phyloP scores from a whole-genome alignment of 2,329 filamentous ascomycete species.

The Aspergillus nomiae region DNA sequence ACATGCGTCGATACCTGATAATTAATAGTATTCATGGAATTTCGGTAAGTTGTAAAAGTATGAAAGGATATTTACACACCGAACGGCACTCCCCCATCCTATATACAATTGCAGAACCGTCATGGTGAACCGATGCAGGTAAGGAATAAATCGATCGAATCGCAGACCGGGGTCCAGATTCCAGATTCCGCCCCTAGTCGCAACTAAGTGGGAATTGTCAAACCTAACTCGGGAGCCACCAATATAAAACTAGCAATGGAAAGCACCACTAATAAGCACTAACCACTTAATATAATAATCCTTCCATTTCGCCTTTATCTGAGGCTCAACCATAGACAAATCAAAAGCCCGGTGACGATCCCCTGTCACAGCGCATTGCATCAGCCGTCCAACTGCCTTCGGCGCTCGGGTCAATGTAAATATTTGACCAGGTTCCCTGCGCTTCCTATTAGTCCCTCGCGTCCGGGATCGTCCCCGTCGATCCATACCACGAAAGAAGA shows the following conservation, averaged over 20 bases:
- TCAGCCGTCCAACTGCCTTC: neutral
- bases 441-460: neutral
- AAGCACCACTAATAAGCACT: slow-evolving; percentile 1
- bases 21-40: neutral
- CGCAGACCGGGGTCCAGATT: neutral
- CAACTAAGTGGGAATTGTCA: slow-evolving; percentile 1
- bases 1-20: neutral
- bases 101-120: neutral
- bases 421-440: neutral
- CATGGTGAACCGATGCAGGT: neutral
- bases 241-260: neutral
- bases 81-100: neutral
- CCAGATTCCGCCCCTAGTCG: neutral
- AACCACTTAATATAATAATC: neutral
- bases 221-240: neutral
- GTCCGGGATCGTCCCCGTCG: slow-evolving; percentile 3
- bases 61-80: neutral
- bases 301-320: slow-evolving; percentile 1
- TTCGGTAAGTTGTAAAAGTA: neutral
- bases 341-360: neutral
- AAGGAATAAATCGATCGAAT: neutral
- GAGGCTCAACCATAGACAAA: slow-evolving; percentile 3
- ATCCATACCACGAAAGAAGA: neutral
- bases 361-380: neutral
- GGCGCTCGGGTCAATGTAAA: neutral